phyloP scores from a whole-genome alignment of 768 basidiomycete genomes.

The Lactarius hengduanensis region DNA sequence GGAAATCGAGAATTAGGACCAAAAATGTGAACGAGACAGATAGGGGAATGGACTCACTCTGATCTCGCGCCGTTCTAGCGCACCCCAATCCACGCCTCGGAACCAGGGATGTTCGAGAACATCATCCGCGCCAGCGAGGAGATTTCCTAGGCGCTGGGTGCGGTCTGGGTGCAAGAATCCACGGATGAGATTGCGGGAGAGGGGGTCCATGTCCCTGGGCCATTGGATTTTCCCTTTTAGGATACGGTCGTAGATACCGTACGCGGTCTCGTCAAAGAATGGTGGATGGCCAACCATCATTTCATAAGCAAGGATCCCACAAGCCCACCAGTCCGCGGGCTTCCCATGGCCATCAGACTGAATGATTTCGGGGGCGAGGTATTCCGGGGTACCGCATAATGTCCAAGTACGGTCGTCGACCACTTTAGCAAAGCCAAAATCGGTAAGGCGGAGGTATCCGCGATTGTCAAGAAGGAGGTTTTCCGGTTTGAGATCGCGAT shows the following conservation, averaged over 20 bases:
- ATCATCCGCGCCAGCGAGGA: conserved; percentile 89
- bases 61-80: conserved; percentile 82
- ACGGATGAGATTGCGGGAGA: conserved; percentile 85
- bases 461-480: conserved; percentile 93
- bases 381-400: conserved; percentile 93
- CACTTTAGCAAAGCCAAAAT: conserved; percentile 98
- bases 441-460: conserved; percentile 92
- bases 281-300: conserved; percentile 99
- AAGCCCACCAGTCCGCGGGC: conserved; percentile 99
- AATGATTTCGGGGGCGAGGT: conserved; percentile 97
- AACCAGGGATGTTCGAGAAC: conserved; percentile 94
- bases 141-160: conserved; percentile 87
- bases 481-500: conserved; percentile 98
- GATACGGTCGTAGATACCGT: conserved; percentile 98
- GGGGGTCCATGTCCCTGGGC: conserved; percentile 86
- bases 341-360: conserved; percentile 97
- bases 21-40: neutral
- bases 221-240: conserved; percentile 84
- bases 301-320: conserved; percentile 95
- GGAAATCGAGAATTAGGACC: conserved; percentile 7
- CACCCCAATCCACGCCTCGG: conserved; percentile 90
- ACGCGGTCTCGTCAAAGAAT: conserved; percentile 97
- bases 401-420: conserved; percentile 99
- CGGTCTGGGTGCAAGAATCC: conserved; percentile 91
- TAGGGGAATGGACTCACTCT: conserved; percentile 51